phyloP scores from a whole-genome alignment of 352 stramenopile species.

The Pythium insidiosum region DNA sequence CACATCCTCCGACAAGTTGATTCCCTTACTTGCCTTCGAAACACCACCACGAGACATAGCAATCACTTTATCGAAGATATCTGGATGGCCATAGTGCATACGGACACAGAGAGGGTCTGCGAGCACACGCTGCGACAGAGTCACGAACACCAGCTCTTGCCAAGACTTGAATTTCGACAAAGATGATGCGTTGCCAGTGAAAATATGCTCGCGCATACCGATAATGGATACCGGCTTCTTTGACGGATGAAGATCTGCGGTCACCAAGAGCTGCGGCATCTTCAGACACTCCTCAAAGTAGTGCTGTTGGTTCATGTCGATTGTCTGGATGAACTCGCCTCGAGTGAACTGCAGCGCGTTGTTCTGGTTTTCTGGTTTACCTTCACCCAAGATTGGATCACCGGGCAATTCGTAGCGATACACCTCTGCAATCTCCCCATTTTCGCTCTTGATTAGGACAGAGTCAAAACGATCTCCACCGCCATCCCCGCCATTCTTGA shows the following conservation, averaged over 20 bases:
- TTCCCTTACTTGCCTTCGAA: slow-evolving; percentile 70
- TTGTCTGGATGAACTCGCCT: slow-evolving; percentile 23
- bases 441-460: slow-evolving; percentile 64
- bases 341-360: slow-evolving; percentile 23
- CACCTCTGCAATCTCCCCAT: slow-evolving; percentile 56
- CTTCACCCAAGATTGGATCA: slow-evolving; percentile 25
- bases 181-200: slow-evolving; percentile 68
- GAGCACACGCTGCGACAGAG: slow-evolving; percentile 64
- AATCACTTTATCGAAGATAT: slow-evolving; percentile 76
- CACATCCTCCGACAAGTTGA: slow-evolving; percentile 78
- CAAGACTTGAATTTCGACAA: slow-evolving; percentile 77
- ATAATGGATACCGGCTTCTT: slow-evolving; percentile 75
- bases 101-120: slow-evolving; percentile 64
- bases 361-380: slow-evolving; percentile 29
- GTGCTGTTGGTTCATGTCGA: slow-evolving; percentile 30
- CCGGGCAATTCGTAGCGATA: slow-evolving; percentile 59
- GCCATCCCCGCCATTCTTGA: slow-evolving; percentile 21
- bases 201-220: slow-evolving; percentile 81
- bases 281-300: slow-evolving; percentile 27
- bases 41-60: slow-evolving; percentile 61
- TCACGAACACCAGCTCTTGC: slow-evolving; percentile 77
- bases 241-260: slow-evolving; percentile 48
- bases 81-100: slow-evolving; percentile 79
- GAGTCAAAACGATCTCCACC: slow-evolving; percentile 40
- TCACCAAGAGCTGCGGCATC: slow-evolving; percentile 43